Conservation (phyloP, 352 stramenopile species). For the Phytophthora vignae region DNA sequence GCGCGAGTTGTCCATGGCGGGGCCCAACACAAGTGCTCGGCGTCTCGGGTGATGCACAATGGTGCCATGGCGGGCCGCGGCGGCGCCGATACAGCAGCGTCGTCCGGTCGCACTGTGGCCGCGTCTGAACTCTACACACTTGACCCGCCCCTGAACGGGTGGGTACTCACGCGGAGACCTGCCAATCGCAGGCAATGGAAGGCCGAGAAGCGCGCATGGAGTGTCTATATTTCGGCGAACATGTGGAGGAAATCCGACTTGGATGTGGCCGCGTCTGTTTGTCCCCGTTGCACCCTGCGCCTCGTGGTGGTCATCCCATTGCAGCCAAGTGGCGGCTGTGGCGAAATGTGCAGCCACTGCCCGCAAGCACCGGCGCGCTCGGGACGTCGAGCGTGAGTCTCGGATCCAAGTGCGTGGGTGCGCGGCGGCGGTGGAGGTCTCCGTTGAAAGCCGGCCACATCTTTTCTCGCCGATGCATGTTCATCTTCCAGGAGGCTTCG, state of each 20-base stretch:
- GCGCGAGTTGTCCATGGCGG: constrained; percentile 45
- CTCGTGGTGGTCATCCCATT: constrained; percentile 16
- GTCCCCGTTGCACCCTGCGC: constrained; percentile 7
- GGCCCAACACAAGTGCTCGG: constrained; percentile 1
- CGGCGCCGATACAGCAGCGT: constrained; percentile 18
- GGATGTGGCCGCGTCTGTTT: constrained; percentile 13
- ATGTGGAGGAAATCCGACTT: constrained; percentile 24
- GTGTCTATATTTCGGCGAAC: constrained; percentile 21
- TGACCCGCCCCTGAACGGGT: constrained; percentile 8
- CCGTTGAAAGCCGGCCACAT: too few relatives aligned
- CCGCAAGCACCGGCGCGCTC: not conserved
- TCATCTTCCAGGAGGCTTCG: too few relatives aligned
- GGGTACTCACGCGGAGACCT: constrained; percentile 8
- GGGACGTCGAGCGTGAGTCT: not conserved
- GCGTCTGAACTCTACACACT: constrained; percentile 27
- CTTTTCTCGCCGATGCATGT: too few relatives aligned
- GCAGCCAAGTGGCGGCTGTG: constrained; percentile 16
- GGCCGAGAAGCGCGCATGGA: constrained; percentile 11
- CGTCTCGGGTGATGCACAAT: constrained; percentile 22
- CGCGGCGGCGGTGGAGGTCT: not conserved
- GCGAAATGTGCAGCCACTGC: constrained; percentile 11
- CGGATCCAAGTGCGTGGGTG: constrained; percentile 17
- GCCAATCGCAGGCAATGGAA: not conserved
- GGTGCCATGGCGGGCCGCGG: constrained; percentile 4
- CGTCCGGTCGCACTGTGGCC: constrained; percentile 20